phyloP scores from a whole-genome alignment of 352 stramenopile species.

The Globisporangium emineosum region DNA sequence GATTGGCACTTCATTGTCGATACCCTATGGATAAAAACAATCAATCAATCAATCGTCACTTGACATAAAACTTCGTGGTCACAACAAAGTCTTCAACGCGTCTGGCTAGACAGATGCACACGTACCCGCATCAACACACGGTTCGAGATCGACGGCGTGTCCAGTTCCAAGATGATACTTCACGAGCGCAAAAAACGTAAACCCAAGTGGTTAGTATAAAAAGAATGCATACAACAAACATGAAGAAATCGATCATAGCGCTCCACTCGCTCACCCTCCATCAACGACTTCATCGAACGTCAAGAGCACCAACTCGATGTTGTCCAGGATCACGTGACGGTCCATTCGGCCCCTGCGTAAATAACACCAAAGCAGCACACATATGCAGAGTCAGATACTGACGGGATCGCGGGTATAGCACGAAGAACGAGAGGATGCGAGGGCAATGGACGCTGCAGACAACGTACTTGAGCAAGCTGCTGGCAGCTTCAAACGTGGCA shows the following conservation, averaged over 20 bases:
- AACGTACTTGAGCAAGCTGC: slow-evolving; percentile 83
- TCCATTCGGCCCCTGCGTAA: slow-evolving; percentile 71
- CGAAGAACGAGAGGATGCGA: neutral
- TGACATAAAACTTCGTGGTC: neutral
- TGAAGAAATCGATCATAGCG: neutral
- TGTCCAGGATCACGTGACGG: slow-evolving; percentile 87
- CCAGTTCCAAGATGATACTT: slow-evolving; percentile 87
- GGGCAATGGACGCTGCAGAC: slow-evolving; percentile 14
- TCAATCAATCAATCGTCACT: neutral
- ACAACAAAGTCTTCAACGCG: too few species aligned
- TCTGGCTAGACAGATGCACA: too few species aligned
- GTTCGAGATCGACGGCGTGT: slow-evolving; percentile 88
- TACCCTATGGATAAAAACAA: slow-evolving; percentile 43
- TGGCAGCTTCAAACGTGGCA: slow-evolving; percentile 81
- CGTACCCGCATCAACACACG: slow-evolving; percentile 90
- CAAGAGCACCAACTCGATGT: slow-evolving; percentile 89
- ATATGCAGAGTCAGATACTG: neutral
- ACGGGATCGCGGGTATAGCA: neutral
- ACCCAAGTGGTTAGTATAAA: neutral
- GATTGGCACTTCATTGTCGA: slow-evolving; percentile 86
- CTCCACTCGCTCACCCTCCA: slow-evolving; percentile 80
- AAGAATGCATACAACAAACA: neutral
- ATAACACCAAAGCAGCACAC: neutral
- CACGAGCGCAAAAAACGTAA: neutral
- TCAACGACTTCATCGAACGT: slow-evolving; percentile 91